Evolutionary conservation across 2,329 filamentous ascomycete species (phyloP).

Genomic region (Trichoderma citrinoviride): DNA sequence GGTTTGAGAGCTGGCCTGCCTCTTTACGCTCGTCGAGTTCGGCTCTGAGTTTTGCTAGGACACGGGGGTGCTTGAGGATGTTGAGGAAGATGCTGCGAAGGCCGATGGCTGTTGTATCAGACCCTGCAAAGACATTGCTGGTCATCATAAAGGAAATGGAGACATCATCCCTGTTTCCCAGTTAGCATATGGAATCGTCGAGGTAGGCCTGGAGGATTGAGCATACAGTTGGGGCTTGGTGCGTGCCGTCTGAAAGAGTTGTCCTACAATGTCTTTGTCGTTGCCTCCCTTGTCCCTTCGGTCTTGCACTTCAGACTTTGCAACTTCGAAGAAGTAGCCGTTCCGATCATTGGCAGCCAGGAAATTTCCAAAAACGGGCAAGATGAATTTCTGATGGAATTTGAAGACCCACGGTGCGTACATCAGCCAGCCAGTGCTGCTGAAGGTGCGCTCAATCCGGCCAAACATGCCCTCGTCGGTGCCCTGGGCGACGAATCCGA

Average conservation of each 20-base stretch:
- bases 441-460: not conserved
- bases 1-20: not conserved
- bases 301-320: not conserved
- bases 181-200: not conserved
- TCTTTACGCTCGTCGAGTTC: not conserved
- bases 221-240: not conserved
- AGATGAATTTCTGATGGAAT: not conserved
- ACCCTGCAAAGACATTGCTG: not conserved
- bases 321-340: not conserved
- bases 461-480: not conserved
- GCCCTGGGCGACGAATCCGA: not conserved
- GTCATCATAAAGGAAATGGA: not conserved
- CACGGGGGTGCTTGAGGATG: not conserved
- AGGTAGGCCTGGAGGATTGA: not conserved
- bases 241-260: not conserved
- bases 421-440: not conserved
- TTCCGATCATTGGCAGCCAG: not conserved
- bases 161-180: not conserved
- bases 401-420: not conserved
- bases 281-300: not conserved
- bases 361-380: not conserved
- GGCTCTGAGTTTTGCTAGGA: not conserved
- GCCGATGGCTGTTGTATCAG: not conserved
- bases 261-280: not conserved
- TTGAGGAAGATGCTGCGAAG: not conserved